These are phyloP conservation scores for Galerina marginata DNA, from an alignment of 768 basidiomycete species.

Conservation along the genomic window DNA sequence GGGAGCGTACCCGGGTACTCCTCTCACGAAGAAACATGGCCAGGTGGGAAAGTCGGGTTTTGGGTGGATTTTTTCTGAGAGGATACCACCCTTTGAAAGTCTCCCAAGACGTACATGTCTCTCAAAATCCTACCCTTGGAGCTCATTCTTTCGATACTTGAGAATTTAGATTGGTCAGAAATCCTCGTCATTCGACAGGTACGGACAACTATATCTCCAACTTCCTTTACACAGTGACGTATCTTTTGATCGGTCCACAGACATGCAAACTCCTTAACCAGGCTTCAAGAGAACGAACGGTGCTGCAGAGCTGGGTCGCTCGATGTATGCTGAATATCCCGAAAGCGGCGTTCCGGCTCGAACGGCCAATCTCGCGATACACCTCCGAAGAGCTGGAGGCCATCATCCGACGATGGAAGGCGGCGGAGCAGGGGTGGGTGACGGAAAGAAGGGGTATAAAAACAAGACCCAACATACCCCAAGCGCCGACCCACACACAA, in stretches of 20 bases:
- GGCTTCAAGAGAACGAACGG: neutral
- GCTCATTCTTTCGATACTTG: constrained; percentile 3
- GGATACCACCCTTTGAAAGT: neutral
- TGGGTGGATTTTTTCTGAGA: neutral
- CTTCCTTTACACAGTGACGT: neutral
- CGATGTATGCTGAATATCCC: neutral
- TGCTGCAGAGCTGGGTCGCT: neutral
- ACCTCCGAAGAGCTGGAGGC: neutral
- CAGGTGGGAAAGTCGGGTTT: neutral
- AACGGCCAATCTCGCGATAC: neutral
- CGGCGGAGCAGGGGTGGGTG: constrained; percentile 1
- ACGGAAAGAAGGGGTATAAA: neutral
- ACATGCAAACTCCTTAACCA: constrained; percentile 1
- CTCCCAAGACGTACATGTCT: neutral
- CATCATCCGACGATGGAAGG: neutral
- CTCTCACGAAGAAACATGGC: no score
- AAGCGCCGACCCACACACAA: neutral
- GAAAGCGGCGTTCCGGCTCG: neutral
- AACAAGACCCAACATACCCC: neutral
- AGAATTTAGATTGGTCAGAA: neutral
- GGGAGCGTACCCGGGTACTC: no score
- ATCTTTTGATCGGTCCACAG: neutral
- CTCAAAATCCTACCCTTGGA: neutral
- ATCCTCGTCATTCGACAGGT: constrained; percentile 2
- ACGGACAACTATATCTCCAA: neutral